Evolutionary conservation across 805 yeast species (phyloP).

Genomic region (Pichia heedii): DNA sequence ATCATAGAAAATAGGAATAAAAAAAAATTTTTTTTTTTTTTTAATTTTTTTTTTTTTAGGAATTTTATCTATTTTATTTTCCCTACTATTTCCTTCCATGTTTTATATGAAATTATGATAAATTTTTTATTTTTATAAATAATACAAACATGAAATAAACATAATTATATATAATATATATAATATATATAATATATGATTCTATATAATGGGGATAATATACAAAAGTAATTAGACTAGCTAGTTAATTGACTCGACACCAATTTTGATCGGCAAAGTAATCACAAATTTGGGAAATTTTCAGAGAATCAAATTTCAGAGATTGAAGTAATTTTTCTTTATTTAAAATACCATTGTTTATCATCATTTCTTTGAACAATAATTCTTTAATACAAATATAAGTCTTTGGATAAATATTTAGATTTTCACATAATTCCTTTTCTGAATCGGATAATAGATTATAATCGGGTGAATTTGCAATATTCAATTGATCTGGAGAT

Average conservation of each 20-base stretch:
- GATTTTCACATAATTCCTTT: conserved; percentile 70
- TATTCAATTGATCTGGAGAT: conserved; percentile 49
- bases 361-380: conserved; percentile 75
- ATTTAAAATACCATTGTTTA: conserved; percentile 76
- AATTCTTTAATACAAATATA: conserved; percentile 88
- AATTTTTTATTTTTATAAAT: too few species aligned
- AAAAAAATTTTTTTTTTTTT: background rate
- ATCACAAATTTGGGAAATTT: conserved; percentile 83
- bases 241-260: conserved; percentile 27
- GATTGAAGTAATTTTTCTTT: conserved; percentile 69
- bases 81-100: too few species aligned
- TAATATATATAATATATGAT: too few species aligned
- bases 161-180: too few species aligned
- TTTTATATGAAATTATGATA: too few species aligned
- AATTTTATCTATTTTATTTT: too few species aligned
- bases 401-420: conserved; percentile 87
- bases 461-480: conserved; percentile 71
- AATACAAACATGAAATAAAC: too few species aligned
- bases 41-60: too few species aligned
- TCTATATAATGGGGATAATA: too few species aligned
- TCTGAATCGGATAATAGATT: conserved; percentile 83
- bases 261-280: conserved; percentile 90
- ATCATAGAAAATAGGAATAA: background rate
- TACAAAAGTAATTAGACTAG: background rate
- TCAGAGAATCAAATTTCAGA: conserved; percentile 74